A percentile compares a stretch with the other conserved stretches of the same genome.
phyloP scores from a whole-genome alignment of 2,329 filamentous ascomycete species.

The Aspergillus arachidicola region DNA sequence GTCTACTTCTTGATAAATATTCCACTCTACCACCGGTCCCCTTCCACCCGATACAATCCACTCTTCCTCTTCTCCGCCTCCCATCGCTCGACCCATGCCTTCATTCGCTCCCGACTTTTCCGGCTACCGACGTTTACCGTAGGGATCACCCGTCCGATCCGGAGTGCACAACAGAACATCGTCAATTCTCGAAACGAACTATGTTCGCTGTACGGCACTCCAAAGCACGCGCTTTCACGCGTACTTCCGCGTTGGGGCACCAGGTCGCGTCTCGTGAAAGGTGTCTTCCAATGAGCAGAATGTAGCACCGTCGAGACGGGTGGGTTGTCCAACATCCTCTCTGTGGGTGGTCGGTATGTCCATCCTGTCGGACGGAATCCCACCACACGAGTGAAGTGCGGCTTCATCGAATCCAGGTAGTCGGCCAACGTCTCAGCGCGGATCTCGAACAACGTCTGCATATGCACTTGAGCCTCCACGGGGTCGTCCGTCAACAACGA shows the following conservation, averaged over 20 bases:
- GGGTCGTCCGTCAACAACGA: slow-evolving; percentile 78
- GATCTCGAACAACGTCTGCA: slow-evolving; percentile 95
- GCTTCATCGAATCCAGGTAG: slow-evolving; percentile 78
- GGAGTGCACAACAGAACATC: slow-evolving; percentile 84
- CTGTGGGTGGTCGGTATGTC: slow-evolving; percentile 78
- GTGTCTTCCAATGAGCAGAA: slow-evolving; percentile 72
- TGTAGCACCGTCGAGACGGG: slow-evolving; percentile 67
- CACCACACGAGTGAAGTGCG: slow-evolving; percentile 81
- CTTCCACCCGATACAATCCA: slow-evolving; percentile 56
- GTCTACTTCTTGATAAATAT: background rate
- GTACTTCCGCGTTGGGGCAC: slow-evolving; percentile 82
- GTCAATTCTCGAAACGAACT: slow-evolving; percentile 92
- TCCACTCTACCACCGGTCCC: slow-evolving; percentile 22
- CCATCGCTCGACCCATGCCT: slow-evolving; percentile 67
- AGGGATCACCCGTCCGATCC: slow-evolving; percentile 87
- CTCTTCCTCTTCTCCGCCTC: slow-evolving; percentile 64
- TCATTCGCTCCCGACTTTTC: slow-evolving; percentile 67
- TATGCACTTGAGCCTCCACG: slow-evolving; percentile 87
- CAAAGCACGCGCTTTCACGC: slow-evolving; percentile 80
- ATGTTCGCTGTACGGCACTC: slow-evolving; percentile 94
- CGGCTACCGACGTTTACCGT: slow-evolving; percentile 83
- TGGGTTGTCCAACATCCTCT: slow-evolving; percentile 64
- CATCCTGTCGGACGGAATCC: slow-evolving; percentile 93
- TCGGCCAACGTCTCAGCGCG: slow-evolving; percentile 86
- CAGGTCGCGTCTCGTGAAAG: slow-evolving; percentile 72